Evolutionary conservation across 768 basidiomycete species (phyloP).

Genomic region (Mycena capillaripes): DNA sequence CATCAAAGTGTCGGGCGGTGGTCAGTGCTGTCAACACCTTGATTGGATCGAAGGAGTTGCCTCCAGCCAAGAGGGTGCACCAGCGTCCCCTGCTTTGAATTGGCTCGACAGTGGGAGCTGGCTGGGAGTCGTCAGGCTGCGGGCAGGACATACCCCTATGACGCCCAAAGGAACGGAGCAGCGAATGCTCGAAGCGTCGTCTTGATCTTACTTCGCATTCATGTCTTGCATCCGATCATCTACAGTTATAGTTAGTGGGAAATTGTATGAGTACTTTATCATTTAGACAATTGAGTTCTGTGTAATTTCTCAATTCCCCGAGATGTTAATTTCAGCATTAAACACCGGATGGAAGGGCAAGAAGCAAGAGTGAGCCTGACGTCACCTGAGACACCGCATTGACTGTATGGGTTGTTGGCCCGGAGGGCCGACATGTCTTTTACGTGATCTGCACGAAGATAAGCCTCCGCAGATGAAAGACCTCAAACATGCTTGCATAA

Average conservation of each 20-base stretch:
- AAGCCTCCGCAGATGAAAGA: no score
- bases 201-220: slow-evolving; percentile 3
- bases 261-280: background rate
- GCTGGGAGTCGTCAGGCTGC: slow-evolving; percentile 9
- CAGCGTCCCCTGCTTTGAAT: slow-evolving; percentile 7
- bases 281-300: slow-evolving; percentile 1
- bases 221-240: background rate
- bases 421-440: no score
- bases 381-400: no score
- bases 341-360: background rate
- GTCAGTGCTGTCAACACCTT: slow-evolving; percentile 79
- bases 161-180: background rate
- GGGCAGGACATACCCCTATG: slow-evolving; percentile 11
- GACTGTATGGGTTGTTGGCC: no score
- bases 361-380: no score
- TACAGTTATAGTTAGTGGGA: background rate
- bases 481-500: no score
- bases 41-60: slow-evolving; percentile 66
- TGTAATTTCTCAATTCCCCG: background rate
- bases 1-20: slow-evolving; percentile 80
- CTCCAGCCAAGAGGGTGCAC: slow-evolving; percentile 46
- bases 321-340: background rate
- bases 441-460: background rate
- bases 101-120: background rate
- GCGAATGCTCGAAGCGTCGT: slow-evolving; percentile 8